These are phyloP conservation scores for Mortierella sp. DNA, from an alignment of 371 early-diverging fungal genomes.

Conservation along the genomic window DNA sequence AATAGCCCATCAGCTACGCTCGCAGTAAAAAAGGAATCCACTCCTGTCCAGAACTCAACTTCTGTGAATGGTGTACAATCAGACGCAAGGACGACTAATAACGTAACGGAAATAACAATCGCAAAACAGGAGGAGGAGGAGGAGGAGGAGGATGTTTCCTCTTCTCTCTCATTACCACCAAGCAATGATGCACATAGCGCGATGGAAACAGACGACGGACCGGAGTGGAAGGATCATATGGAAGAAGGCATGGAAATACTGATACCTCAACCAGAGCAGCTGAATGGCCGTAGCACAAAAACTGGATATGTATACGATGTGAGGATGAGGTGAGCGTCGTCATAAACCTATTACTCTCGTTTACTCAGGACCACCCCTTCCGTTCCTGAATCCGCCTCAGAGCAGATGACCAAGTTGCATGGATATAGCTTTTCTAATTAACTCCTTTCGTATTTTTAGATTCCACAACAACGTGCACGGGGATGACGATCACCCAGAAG, in stretches of 20 bases:
- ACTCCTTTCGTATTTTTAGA: constrained; percentile 5
- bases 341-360: too few relatives aligned
- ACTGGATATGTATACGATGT: constrained; percentile 77
- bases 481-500: constrained; percentile 76
- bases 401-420: too few relatives aligned
- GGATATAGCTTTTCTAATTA: too few relatives aligned
- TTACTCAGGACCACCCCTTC: not conserved
- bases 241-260: not conserved
- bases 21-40: too few relatives aligned
- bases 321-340: constrained; percentile 70
- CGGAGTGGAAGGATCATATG: constrained; percentile 8
- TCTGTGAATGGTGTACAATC: too few relatives aligned
- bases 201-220: not conserved
- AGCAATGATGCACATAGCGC: not conserved
- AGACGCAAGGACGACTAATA: too few relatives aligned
- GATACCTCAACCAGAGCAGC: constrained; percentile 31
- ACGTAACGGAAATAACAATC: too few relatives aligned
- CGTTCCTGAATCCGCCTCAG: too few relatives aligned
- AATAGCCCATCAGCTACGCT: too few relatives aligned
- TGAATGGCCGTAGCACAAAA: constrained; percentile 43
- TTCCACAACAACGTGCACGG: constrained; percentile 61
- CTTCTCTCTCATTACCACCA: not conserved
- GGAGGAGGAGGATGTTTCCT: too few relatives aligned
- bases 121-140: too few relatives aligned
- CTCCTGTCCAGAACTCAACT: too few relatives aligned